Evolutionary conservation across 495 filamentous ascomycete species (phyloP).

Genomic region (Lasiosphaeriaceae sp.): DNA sequence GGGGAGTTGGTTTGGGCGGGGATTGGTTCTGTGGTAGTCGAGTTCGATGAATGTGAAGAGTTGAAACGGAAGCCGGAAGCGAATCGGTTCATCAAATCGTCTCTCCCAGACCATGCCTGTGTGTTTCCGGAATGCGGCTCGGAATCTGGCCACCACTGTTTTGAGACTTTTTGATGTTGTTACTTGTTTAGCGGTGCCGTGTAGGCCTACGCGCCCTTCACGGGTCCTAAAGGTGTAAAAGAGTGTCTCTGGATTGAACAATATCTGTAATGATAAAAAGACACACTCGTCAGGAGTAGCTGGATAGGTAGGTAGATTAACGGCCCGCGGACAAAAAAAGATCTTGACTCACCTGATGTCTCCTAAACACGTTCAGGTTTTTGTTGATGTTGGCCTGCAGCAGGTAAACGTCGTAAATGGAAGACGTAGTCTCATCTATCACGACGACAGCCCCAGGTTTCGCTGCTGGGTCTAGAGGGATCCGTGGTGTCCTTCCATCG

Average conservation of each 20-base stretch:
- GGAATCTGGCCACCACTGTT: neutral
- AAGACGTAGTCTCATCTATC: neutral
- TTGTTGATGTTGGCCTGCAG: neutral
- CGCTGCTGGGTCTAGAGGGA: neutral
- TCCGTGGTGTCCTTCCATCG: neutral
- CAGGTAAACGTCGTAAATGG: neutral
- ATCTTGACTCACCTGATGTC: neutral
- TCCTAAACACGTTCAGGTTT: neutral
- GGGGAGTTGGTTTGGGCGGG: neutral
- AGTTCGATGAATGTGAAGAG: constrained; percentile 5
- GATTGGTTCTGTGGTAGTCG: neutral
- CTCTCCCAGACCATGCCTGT: neutral
- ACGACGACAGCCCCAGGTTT: neutral
- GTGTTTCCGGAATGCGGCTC: neutral
- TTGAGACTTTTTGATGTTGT: neutral
- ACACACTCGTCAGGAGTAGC: too few species aligned
- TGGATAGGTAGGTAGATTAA: too few species aligned
- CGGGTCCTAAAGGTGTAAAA: neutral
- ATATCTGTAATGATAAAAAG: neutral
- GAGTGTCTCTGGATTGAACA: neutral
- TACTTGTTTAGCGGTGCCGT: neutral
- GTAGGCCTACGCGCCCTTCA: neutral
- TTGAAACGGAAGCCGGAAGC: too few species aligned
- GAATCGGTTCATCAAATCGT: neutral
- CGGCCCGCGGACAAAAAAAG: too few species aligned